Conservation (phyloP, 2,329 filamentous ascomycete species). For the Tolypocladium album region DNA sequence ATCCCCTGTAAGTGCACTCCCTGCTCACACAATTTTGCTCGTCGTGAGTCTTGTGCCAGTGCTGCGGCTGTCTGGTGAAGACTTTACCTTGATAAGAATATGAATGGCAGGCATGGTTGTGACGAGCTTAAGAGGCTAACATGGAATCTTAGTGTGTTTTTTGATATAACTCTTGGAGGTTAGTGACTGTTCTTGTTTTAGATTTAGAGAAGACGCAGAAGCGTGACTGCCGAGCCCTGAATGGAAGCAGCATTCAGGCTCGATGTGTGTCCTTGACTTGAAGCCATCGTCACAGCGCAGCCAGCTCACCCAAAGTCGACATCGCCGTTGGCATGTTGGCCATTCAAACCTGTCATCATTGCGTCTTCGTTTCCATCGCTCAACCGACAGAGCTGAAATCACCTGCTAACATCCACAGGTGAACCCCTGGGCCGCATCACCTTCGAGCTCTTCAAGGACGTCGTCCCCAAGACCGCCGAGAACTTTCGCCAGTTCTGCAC, state of each 20-base stretch:
- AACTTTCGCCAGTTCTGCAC: conserved; percentile 98
- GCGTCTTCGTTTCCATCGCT: not conserved
- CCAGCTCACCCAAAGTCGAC: not conserved
- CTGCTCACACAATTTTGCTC: not conserved
- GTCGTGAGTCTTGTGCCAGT: not conserved
- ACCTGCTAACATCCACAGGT: conserved; percentile 35
- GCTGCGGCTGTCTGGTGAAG: not conserved
- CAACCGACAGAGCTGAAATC: not conserved
- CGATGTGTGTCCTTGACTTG: not conserved
- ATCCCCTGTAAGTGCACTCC: conserved; percentile 30
- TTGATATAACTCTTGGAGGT: conserved; percentile 73
- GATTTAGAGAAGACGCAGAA: not conserved
- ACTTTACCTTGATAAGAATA: not conserved
- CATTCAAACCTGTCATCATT: not conserved
- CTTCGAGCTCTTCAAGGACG: conserved; percentile 80
- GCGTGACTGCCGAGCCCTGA: not conserved
- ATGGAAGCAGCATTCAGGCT: not conserved
- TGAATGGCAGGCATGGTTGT: not conserved
- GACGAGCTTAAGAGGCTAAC: not conserved
- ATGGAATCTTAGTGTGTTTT: conserved; percentile 46
- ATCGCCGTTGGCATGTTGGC: not conserved
- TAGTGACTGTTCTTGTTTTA: conserved; percentile 16
- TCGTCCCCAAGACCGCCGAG: conserved; percentile 80
- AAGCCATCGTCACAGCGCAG: not conserved
- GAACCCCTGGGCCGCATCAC: conserved; percentile 79